phyloP scores from a whole-genome alignment of 202 grass and related monocot species.

The Panicum virgatum region DNA sequence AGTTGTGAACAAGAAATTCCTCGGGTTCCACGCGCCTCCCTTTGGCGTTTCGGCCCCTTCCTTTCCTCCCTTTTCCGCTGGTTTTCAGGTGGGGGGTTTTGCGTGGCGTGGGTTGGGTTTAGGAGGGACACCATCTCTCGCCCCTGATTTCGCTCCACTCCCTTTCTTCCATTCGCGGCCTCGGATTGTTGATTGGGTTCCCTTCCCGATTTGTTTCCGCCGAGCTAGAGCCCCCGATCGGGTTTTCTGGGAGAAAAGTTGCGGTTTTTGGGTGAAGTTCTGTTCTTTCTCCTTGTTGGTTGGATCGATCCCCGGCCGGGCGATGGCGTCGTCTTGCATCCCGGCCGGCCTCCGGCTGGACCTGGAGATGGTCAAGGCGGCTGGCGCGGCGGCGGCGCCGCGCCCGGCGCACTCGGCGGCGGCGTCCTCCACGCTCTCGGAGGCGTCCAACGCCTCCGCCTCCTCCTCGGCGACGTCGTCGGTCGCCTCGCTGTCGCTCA shows the following conservation, averaged over 20 bases:
- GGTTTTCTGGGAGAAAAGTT: background rate
- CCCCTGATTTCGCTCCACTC: background rate
- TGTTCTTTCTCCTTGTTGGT: background rate
- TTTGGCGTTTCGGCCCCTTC: conserved; percentile 28
- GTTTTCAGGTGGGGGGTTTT: conserved; percentile 24
- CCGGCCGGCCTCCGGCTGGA: conserved; percentile 54
- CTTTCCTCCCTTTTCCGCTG: conserved; percentile 7
- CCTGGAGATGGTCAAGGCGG: conserved; percentile 67
- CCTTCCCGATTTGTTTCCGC: conserved; percentile 10
- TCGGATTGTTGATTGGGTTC: background rate
- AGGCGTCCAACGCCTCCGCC: conserved; percentile 36
- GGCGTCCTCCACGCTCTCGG: conserved; percentile 66
- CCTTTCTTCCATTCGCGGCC: background rate
- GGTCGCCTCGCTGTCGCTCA: conserved; percentile 64
- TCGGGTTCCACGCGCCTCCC: conserved; percentile 40
- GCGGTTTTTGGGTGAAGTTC: background rate
- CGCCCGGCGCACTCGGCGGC: conserved; percentile 56
- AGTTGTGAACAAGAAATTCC: conserved; percentile 59
- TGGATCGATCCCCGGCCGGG: background rate
- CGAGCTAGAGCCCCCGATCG: background rate
- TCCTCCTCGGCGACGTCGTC: conserved; percentile 45
- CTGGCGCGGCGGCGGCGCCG: conserved; percentile 23
- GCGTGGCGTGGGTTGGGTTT: conserved; percentile 18
- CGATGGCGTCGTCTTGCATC: conserved; percentile 59
- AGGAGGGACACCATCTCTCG: background rate